Evolutionary conservation across 2,329 filamentous ascomycete species (phyloP).

Genomic region (Aschersonia sp.): DNA sequence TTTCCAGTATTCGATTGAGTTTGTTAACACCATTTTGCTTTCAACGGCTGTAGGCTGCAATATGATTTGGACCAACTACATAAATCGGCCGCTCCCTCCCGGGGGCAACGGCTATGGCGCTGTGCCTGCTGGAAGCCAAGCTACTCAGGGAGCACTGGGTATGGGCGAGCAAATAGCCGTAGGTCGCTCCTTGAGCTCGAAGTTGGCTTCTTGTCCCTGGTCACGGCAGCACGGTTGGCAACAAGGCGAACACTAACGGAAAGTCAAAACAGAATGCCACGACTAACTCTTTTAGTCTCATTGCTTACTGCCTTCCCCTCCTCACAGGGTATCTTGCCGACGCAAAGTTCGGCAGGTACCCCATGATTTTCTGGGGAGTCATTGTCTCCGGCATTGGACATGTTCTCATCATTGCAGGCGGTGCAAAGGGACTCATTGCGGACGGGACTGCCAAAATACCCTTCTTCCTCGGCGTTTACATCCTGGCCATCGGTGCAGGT

Average conservation of each 20-base stretch:
- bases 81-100: constrained; percentile 42
- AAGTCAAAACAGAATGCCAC: constrained; percentile 9
- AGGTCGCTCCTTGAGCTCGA: not conserved
- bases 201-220: too few species aligned
- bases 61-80: constrained; percentile 34
- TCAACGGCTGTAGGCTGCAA: constrained; percentile 6
- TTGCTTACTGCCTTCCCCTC: constrained; percentile 43
- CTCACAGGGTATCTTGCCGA: constrained; percentile 47
- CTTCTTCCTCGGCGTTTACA: constrained; percentile 45
- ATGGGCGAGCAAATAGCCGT: constrained; percentile 25
- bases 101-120: constrained; percentile 32
- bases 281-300: constrained; percentile 36
- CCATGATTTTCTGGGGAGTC: constrained; percentile 59
- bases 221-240: too few species aligned
- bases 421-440: constrained; percentile 26
- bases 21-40: too few species aligned
- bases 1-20: too few species aligned
- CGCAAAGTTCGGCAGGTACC: constrained; percentile 54
- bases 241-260: too few species aligned
- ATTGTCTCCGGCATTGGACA: constrained; percentile 52
- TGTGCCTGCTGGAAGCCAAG: constrained; percentile 21
- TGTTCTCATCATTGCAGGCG: constrained; percentile 51
- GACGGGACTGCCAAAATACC: constrained; percentile 34
- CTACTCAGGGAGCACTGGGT: constrained; percentile 43
- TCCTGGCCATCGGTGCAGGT: constrained; percentile 44